phyloP scores from a whole-genome alignment of 106 monocot species.

The Ottelia alismoides region DNA sequence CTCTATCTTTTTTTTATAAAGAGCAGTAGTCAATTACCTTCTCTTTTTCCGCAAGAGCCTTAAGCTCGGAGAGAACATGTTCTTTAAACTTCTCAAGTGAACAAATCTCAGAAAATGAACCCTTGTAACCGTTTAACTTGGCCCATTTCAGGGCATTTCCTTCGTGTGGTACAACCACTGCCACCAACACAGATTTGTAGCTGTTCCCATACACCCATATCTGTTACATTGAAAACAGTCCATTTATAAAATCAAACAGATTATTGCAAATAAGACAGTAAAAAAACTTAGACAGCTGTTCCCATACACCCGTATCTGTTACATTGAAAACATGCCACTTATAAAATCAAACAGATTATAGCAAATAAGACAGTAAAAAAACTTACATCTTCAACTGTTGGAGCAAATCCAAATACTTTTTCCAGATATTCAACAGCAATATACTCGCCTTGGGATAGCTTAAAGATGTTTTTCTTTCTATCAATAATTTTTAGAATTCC shows the following conservation, averaged over 20 bases:
- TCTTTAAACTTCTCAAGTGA: constrained; percentile 31
- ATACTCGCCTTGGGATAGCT: constrained; percentile 91
- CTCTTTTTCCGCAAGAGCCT: constrained; percentile 51
- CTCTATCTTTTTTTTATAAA: too few species aligned
- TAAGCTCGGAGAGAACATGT: constrained; percentile 52
- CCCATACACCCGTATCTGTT: constrained; percentile 90
- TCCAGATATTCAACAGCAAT: constrained; percentile 81
- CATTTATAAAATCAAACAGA: not conserved
- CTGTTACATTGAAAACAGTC: constrained; percentile 15
- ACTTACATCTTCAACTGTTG: constrained; percentile 83
- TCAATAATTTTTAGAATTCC: constrained; percentile 81
- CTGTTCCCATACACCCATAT: constrained; percentile 96
- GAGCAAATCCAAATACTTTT: constrained; percentile 52
- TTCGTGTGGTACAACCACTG: constrained; percentile 73
- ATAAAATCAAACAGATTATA: too few species aligned
- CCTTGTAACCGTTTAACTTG: constrained; percentile 26
- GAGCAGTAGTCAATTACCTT: constrained; percentile 49
- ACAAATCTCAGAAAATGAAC: constrained; percentile 56
- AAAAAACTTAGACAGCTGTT: too few species aligned
- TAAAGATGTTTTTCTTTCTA: constrained; percentile 94
- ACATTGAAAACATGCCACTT: not conserved
- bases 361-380: not conserved
- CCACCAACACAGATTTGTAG: constrained; percentile 65
- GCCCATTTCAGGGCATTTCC: constrained; percentile 74
- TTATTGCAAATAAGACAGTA: too few species aligned